Percentiles rank a stretch among this genome's conserved stretches.
Conservation (phyloP, 225 moss, liverwort and hornwort species). For the Physcomitrium patens region DNA sequence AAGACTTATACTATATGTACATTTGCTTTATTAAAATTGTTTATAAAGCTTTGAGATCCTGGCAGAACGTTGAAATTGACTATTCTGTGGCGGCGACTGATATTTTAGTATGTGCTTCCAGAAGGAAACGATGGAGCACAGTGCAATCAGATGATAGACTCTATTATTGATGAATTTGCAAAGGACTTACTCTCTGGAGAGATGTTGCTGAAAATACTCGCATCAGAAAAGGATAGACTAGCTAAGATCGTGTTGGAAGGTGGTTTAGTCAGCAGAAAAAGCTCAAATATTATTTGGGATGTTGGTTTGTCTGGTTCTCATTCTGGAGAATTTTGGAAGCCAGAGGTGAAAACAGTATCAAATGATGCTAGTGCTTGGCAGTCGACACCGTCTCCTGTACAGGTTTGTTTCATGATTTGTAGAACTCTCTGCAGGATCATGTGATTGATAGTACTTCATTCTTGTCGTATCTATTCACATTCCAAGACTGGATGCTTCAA, state of each 20-base stretch:
- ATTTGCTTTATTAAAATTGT: background rate
- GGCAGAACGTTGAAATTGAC: background rate
- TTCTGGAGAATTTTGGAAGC: constrained; percentile 28
- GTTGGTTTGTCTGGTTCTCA: constrained; percentile 30
- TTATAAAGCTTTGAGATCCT: background rate
- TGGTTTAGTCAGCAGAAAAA: constrained; percentile 41
- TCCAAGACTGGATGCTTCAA: constrained; percentile 9
- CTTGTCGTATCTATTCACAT: constrained; percentile 18
- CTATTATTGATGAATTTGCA: constrained; percentile 55
- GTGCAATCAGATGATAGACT: constrained; percentile 51
- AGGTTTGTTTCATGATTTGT: constrained; percentile 40
- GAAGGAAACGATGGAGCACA: constrained; percentile 42
- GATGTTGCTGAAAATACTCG: constrained; percentile 69
- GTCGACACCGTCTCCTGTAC: constrained; percentile 28
- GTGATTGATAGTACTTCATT: constrained; percentile 9
- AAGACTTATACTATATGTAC: background rate
- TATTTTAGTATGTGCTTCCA: constrained; percentile 33
- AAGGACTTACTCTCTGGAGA: constrained; percentile 66
- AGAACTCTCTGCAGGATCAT: constrained; percentile 10
- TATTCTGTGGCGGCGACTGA: constrained; percentile 7
- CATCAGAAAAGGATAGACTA: constrained; percentile 71
- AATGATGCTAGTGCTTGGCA: constrained; percentile 37
- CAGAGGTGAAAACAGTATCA: constrained; percentile 28
- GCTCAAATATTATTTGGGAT: constrained; percentile 32
- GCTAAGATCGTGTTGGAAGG: constrained; percentile 55